Evolutionary conservation across 352 stramenopile species (phyloP), one percentile per base, ranked within the genome.

Genomic region (Phytopythium vexans): DNA sequence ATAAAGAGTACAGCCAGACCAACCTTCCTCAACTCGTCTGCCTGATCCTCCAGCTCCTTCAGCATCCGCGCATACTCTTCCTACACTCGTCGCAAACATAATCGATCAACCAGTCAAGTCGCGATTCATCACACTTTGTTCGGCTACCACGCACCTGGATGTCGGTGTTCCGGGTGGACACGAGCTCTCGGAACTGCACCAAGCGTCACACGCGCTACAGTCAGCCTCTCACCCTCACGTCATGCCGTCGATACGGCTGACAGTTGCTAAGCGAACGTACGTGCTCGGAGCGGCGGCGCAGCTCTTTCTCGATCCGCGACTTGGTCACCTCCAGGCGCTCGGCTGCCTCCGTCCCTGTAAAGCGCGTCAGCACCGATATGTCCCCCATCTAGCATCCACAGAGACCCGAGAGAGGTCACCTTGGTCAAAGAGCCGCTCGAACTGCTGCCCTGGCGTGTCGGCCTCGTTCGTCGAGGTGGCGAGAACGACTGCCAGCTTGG

Each of bases 21-120:
- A 49, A 57, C 62, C 41, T 64, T 53, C 33, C 59, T 46, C 27
- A 90, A 63, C 34, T 54, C 55, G 39, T 74, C 75, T 1, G 64
- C 68, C 51, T 88, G 77, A 49, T 90, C 80, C 14, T 91, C 81
- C 36, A 89, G 57, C 41, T 89, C 76, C 50, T 80, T 79, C 8
- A 89, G 66, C 75, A 91, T 87, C 11, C 77, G 77, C 42, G 76
- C 71, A 45, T 88, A 91, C 52, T 88, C 75, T 34, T 89, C 77
- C 62, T 74, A 48, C 36, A 3, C 7, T 27, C 16, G 6, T 9
- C 7, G 7, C n/a, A n/a, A n/a, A n/a, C n/a, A 21, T 27, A 12
- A 33, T 4, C 0, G 6, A 12, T 52, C 21, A 44, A 15, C 12
- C 6, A 36, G 14, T 4, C 34, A 41, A 52, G 46, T 52, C 5